Evolutionary conservation across 805 yeast species (phyloP).

Genomic region (Ogataea saltuana): DNA sequence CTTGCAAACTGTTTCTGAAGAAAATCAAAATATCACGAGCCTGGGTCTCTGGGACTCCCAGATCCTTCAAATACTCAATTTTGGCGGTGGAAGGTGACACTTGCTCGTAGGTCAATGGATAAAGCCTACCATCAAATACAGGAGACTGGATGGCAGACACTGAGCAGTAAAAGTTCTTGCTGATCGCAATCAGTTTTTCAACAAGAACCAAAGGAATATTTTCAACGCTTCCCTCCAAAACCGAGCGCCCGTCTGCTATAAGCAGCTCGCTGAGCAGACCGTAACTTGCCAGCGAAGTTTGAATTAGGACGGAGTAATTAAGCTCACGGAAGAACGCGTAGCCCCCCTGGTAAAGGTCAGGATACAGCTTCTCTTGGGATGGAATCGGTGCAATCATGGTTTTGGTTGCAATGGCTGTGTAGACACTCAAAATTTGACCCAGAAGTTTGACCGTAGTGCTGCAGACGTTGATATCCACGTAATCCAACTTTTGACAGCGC

Average conservation of each 20-base stretch:
- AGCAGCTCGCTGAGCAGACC: conserved; percentile 41
- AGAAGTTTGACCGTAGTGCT: conserved; percentile 28
- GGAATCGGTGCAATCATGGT: conserved; percentile 37
- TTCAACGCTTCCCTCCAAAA: conserved; percentile 21
- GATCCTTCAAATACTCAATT: conserved; percentile 32
- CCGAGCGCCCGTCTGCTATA: conserved; percentile 26
- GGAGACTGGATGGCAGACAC: conserved; percentile 39
- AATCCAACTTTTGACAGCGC: conserved; percentile 22
- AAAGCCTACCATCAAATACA: conserved; percentile 38
- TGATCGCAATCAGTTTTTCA: conserved; percentile 46
- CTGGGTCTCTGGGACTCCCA: conserved; percentile 35
- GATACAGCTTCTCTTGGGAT: conserved; percentile 40
- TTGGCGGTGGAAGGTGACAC: conserved; percentile 43
- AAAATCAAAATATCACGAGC: conserved; percentile 32
- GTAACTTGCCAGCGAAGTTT: conserved; percentile 42
- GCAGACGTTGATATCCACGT: conserved; percentile 28
- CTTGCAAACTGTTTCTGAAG: conserved; percentile 26
- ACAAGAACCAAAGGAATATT: conserved; percentile 42
- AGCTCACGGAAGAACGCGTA: conserved; percentile 30
- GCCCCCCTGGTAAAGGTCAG: conserved; percentile 35
- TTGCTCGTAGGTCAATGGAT: conserved; percentile 39
- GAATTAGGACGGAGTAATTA: conserved; percentile 34
- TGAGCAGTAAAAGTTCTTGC: conserved; percentile 42
- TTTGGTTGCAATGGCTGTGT: conserved; percentile 45
- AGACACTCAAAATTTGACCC: conserved; percentile 40